Conservation (phyloP, 768 basidiomycete genomes). For the Udeniomyces megalosporus region DNA sequence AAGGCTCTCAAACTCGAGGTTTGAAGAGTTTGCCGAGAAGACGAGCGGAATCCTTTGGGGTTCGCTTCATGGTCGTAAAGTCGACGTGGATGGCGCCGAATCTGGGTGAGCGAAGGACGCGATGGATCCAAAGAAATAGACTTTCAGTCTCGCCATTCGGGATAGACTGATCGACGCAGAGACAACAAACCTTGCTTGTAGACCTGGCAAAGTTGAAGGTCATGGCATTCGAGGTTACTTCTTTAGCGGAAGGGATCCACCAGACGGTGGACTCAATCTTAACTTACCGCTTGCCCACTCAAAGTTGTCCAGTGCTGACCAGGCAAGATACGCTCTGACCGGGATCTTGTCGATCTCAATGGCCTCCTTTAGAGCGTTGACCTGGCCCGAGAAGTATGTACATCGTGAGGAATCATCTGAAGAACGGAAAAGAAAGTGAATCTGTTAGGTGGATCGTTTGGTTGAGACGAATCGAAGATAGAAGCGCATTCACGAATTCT, state of each 20-base stretch:
- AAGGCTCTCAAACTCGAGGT: too few relatives aligned
- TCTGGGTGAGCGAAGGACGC: conserved; percentile 37
- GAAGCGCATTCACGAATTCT: too few relatives aligned
- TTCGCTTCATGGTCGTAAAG: conserved; percentile 49
- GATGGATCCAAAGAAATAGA: too few relatives aligned
- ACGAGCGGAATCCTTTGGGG: conserved; percentile 50
- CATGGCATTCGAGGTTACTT: neutral
- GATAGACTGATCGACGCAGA: too few relatives aligned
- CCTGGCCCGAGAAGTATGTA: conserved; percentile 48
- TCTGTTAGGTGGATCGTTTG: too few relatives aligned
- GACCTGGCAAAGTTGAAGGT: conserved; percentile 30
- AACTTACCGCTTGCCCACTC: conserved; percentile 1
- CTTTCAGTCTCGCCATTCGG: too few relatives aligned
- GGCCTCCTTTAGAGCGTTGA: conserved; percentile 41
- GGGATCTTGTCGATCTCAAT: conserved; percentile 49
- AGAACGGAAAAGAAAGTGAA: neutral
- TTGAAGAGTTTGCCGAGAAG: too few relatives aligned
- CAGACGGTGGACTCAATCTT: too few relatives aligned
- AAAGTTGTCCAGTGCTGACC: conserved; percentile 11
- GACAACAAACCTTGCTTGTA: conserved; percentile 33
- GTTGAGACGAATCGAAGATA: too few relatives aligned
- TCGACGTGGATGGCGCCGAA: conserved; percentile 60
- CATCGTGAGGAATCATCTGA: conserved; percentile 32
- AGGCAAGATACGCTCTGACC: conserved; percentile 8
- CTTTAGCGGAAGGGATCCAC: neutral